A percentile compares a stretch with the other conserved stretches of the same genome.
Evolutionary conservation across 192 early-diverging fungal genomes (phyloP).

Genomic region (Backusella westeae): DNA sequence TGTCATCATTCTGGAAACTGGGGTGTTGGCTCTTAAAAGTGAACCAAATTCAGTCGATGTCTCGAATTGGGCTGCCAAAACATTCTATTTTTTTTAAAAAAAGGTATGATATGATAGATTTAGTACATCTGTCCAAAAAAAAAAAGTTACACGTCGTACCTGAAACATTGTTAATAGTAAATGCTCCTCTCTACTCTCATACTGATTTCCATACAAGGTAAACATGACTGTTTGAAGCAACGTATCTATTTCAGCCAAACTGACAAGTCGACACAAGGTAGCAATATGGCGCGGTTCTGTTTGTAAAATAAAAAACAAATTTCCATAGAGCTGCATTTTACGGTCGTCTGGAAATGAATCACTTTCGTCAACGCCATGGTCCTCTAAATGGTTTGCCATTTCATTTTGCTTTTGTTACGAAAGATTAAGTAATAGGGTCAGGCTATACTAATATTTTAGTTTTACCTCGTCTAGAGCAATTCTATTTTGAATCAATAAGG

Average conservation of each 20-base stretch:
- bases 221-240: constrained; percentile 96
- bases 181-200: constrained; percentile 95
- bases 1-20: constrained; percentile 98
- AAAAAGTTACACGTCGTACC: constrained; percentile 36
- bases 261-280: constrained; percentile 78
- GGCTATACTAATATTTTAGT: not conserved
- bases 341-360: constrained; percentile 73
- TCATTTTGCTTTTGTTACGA: constrained; percentile 61
- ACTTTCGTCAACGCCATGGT: constrained; percentile 40
- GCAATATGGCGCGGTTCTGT: constrained; percentile 91
- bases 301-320: constrained; percentile 93
- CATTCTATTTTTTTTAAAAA: constrained; percentile 39
- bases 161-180: constrained; percentile 95
- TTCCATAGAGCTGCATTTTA: constrained; percentile 84
- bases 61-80: constrained; percentile 90
- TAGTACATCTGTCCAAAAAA: not conserved
- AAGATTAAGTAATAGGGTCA: not conserved
- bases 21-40: constrained; percentile 92
- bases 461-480: constrained; percentile 89
- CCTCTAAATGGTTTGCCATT: constrained; percentile 73
- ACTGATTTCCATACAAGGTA: constrained; percentile 94
- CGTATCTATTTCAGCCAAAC: constrained; percentile 88
- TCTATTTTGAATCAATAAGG: constrained; percentile 89
- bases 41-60: constrained; percentile 84
- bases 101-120: not conserved